Evolutionary conservation across 495 filamentous ascomycete species (phyloP).

Genomic region (Rhypophila decipiens): DNA sequence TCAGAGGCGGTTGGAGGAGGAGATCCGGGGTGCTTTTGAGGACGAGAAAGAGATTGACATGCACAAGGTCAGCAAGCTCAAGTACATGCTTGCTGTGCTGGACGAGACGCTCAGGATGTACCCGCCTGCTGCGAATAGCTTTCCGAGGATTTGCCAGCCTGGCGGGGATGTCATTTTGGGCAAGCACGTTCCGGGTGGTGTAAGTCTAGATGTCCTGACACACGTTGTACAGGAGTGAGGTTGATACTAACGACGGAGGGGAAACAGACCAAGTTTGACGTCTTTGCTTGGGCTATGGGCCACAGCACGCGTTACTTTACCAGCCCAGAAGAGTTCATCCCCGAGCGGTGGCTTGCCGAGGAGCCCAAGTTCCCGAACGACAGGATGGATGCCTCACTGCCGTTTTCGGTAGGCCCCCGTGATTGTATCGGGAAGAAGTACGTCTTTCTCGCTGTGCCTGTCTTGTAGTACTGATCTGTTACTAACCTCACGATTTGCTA

Average conservation of each 20-base stretch:
- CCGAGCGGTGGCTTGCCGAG: conserved; percentile 45
- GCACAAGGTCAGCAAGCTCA: conserved; percentile 30
- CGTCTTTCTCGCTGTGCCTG: not conserved
- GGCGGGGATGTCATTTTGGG: conserved; percentile 44
- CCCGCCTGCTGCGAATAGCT: conserved; percentile 41
- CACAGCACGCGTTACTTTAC: conserved; percentile 39
- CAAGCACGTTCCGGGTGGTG: conserved; percentile 30
- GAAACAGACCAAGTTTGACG: conserved; percentile 42
- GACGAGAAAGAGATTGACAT: conserved; percentile 43
- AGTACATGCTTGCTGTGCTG: conserved; percentile 51
- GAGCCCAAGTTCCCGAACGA: conserved; percentile 37
- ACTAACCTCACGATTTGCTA: not conserved
- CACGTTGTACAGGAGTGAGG: conserved; percentile 3
- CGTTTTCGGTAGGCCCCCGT: conserved; percentile 42
- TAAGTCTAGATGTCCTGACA: conserved; percentile 13
- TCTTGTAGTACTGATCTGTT: not conserved
- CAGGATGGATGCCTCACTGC: conserved; percentile 29
- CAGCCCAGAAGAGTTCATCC: conserved; percentile 39
- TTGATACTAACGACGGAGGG: not conserved
- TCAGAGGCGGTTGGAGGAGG: conserved; percentile 33
- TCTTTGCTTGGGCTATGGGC: conserved; percentile 43
- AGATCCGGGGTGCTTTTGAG: conserved; percentile 44
- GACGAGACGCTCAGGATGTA: conserved; percentile 52
- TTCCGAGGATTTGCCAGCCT: conserved; percentile 33
- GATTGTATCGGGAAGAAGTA: conserved; percentile 46